Conservation (phyloP, 225 moss, liverwort and hornwort species). For the Pseudoscleropodium purum region DNA sequence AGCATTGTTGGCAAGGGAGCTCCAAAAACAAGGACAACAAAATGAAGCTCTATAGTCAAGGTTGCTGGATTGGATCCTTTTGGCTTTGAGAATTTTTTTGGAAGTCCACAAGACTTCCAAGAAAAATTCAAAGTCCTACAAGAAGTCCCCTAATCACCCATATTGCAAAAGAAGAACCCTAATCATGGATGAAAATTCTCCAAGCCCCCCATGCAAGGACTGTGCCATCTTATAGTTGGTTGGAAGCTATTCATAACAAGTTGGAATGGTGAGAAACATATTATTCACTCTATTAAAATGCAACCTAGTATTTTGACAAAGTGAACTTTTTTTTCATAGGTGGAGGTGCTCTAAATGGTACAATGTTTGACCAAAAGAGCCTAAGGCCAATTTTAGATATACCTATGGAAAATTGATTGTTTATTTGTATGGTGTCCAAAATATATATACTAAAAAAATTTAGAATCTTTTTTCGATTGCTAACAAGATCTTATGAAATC, state of each 20-base stretch:
- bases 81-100: too few relatives aligned
- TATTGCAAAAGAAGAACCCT: too few relatives aligned
- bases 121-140: too few relatives aligned
- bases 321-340: fast-evolving
- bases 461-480: background rate
- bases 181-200: too few relatives aligned
- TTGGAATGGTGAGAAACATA: background rate
- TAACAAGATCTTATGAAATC: background rate
- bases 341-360: background rate
- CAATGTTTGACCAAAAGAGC: background rate
- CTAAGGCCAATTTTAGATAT: background rate
- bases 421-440: background rate
- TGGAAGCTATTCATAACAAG: background rate
- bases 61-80: too few relatives aligned
- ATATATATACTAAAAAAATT: background rate
- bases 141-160: too few relatives aligned
- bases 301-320: background rate
- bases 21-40: too few relatives aligned
- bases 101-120: too few relatives aligned
- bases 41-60: too few relatives aligned
- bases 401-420: background rate
- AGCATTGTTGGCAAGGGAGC: too few relatives aligned
- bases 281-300: background rate
- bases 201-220: too few relatives aligned
- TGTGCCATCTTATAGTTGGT: too few relatives aligned